Percentiles rank a stretch among this genome's conserved stretches.
phyloP scores from a whole-genome alignment of 1,139 yeast genomes.

The Pichia sp. region DNA sequence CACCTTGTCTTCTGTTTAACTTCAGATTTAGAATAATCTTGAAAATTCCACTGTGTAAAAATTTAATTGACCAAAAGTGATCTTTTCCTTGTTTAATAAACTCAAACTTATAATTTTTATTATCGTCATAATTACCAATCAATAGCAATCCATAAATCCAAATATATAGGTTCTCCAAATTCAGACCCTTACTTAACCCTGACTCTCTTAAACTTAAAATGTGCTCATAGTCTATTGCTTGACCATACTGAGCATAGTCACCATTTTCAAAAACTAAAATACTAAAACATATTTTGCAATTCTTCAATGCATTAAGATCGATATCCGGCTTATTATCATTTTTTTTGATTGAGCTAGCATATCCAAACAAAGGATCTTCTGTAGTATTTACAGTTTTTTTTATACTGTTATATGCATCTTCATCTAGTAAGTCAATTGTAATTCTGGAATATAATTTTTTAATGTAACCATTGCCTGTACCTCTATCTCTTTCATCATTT shows the following conservation, averaged over 20 bases:
- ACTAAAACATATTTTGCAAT: neutral
- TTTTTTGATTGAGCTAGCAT: neutral
- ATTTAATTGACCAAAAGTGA: slow-evolving; percentile 1
- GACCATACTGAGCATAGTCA: slow-evolving; percentile 7
- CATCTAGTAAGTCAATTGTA: neutral
- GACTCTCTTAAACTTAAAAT: neutral
- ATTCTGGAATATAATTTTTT: neutral
- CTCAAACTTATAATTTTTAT: slow-evolving; percentile 2
- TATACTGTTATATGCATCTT: neutral
- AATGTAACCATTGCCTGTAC: too few species aligned
- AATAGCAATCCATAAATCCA: slow-evolving; percentile 11
- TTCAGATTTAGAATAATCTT: slow-evolving; percentile 2
- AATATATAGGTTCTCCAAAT: neutral
- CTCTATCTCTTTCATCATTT: neutral
- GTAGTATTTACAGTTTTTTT: neutral
- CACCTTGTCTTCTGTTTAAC: neutral
- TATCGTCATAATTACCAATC: slow-evolving; percentile 8
- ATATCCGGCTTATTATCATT: neutral
- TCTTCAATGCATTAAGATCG: neutral
- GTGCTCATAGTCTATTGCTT: neutral
- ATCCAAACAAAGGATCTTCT: neutral
- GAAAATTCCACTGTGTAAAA: slow-evolving; percentile 7
- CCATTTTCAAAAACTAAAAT: slow-evolving; percentile 1
- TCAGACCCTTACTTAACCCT: neutral
- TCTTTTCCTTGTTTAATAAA: neutral